These are phyloP conservation scores for Boletus insuetus DNA, from an alignment of 768 basidiomycete species.

Conservation along the genomic window DNA sequence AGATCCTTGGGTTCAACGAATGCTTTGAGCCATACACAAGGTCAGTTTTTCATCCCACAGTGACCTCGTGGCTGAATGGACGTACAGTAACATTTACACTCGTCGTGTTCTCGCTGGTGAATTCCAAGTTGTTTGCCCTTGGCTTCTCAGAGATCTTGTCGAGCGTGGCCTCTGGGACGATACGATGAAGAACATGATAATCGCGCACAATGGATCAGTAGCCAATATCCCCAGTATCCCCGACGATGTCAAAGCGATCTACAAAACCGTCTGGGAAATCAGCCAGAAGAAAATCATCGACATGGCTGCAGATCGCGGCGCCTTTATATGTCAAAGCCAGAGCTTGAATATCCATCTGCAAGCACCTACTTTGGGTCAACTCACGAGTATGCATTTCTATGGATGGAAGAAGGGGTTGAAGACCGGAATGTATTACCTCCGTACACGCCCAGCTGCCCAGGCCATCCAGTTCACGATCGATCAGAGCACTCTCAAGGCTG, in stretches of 20 bases:
- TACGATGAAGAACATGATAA: conserved; percentile 99
- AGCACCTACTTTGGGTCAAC: conserved; percentile 84
- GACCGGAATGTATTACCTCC: conserved; percentile 97
- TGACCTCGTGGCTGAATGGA: conserved; percentile 7
- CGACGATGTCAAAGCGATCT: conserved; percentile 91
- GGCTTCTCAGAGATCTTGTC: conserved; percentile 97
- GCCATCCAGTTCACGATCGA: conserved; percentile 99
- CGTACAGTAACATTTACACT: conserved; percentile 91
- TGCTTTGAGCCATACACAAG: conserved; percentile 99
- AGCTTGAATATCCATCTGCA: conserved; percentile 92
- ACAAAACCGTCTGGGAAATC: conserved; percentile 99
- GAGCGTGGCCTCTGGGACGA: conserved; percentile 96
- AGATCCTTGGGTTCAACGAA: conserved; percentile 97
- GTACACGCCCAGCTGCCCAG: conserved; percentile 90
- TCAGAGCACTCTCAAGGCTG: conserved; percentile 68
- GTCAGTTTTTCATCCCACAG: conserved; percentile 36
- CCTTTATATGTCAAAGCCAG: conserved; percentile 96
- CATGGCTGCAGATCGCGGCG: conserved; percentile 97
- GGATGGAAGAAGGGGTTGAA: conserved; percentile 99
- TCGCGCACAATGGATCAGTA: conserved; percentile 88
- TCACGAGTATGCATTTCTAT: conserved; percentile 97
- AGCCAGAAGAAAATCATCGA: conserved; percentile 98
- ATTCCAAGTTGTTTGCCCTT: conserved; percentile 99
- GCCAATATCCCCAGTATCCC: conserved; percentile 90
- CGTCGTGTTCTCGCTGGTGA: conserved; percentile 99